Evolutionary conservation across 129 eudicot genomes (phyloP), one percentile per base, ranked within the genome.

Genomic region (Deinandra increscens): DNA sequence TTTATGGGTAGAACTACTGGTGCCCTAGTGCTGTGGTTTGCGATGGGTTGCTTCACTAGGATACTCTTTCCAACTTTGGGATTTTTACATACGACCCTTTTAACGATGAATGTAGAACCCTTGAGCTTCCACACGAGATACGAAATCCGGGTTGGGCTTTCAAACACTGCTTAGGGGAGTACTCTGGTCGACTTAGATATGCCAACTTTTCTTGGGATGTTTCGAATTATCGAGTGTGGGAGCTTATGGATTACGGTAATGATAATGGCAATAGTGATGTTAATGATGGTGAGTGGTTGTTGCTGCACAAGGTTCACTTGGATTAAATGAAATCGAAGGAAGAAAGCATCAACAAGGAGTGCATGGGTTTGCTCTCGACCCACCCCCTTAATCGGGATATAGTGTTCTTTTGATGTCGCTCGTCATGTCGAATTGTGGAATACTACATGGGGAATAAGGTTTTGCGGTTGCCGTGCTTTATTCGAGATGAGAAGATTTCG

Each of bases 151-250:
- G 63, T 1, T 73, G 78, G 78, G 70, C 70, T 73, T 63, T 51
- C 18, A 73, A 73, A 17, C 70, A 62, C 63, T 73, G 70, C 31
- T 73, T 73, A 63, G 78, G 78, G 42, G 78, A 62, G 61, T 63
- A 50, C 8, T 13, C 9, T 14, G 78, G 78, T 49, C 62, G 41
- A 20, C 41, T 73, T 49, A 63, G 78, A 39, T 73, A 73, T 3
- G 71, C 64, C 0, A 73, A 73, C 63, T 62, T 73, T 73, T 73
- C 71, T 1, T 73, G 78, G 78, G 78, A 73, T 49, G 78, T 62
- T 62, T 19, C 78, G 3, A 63, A 39, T 49, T 73, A 73, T 17
- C 49, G 71, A 22, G 64, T 73, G 18, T 73, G 78, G 78, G 78
- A 73, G 10, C 71, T 73, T 15, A 73, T 49, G 13, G 70, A 73